Base-by-base conservation (phyloP, 2,329 filamentous ascomycete species). In the Botryotinia narcissicola region DNA sequence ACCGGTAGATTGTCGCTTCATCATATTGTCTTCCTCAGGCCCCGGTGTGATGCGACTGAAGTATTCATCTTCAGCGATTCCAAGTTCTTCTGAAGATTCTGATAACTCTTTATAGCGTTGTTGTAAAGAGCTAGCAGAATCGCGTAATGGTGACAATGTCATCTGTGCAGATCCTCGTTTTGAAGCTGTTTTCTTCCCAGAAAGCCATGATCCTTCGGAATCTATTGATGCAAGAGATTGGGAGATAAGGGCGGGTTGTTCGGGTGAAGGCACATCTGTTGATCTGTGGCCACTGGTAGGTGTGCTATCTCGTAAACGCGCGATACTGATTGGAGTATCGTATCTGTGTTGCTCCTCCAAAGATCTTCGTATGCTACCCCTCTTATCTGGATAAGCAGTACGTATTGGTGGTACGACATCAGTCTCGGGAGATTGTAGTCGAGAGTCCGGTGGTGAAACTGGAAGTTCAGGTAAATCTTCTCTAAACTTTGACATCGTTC, bases 201-300 rank as follows among this genome's bases (percentile, higher is more conserved):
- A 96, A 62, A 99, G 90, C 96, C 96, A 99, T 0, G 95, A 98
- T 7, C 89, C 96, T 84, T 99, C 96, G 0, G 95, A 98, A 80
- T 98, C 96, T 74, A 98, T 93, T 0, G 95, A 98, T 2, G 94
- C 96, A 29, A 98, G 86, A 0, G 95, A 98, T 81, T 95, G 92
- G 44, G 94, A 93, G 80, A 94, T 83, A 54, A 76, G 87, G 79
- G 70, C 81, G 77, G 70, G 81, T 51, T 84, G 87, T 77, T 87
- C 90, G 29, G 85, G 89, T 8, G 87, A 90, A 40, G 84, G 81
- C 37, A 84, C 83, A 7, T 83, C 80, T 66, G 75, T 77, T 75
- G 76, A 81, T 75, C 80, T 83, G 73, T 82, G 80, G 73, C 83
- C 82, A 44, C 84, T 85, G 20, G 83, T 86, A 14, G 85, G 84